A percentile compares a stretch with the other conserved stretches of the same genome.
Conservation (phyloP, 208 protist genomes). For the Trypanosoma grayi region DNA sequence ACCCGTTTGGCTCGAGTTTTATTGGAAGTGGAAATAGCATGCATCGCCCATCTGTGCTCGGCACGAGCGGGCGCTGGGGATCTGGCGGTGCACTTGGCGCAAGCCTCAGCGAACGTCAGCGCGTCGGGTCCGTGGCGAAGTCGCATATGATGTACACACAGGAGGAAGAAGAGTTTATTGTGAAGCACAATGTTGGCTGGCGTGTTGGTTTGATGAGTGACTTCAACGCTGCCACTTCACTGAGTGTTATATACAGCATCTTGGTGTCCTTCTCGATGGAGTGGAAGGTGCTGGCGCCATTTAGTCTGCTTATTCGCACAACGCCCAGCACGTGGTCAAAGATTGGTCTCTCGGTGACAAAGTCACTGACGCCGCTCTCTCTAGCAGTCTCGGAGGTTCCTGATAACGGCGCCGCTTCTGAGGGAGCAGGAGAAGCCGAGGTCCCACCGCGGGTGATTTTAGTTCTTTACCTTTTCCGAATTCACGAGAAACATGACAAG, state of each 20-base stretch:
- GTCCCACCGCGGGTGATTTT: constrained; percentile 39
- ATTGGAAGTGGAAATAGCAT: constrained; percentile 23
- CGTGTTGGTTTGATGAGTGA: constrained; percentile 90
- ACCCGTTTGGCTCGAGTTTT: constrained; percentile 15
- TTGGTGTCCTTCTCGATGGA: constrained; percentile 67
- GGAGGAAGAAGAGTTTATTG: constrained; percentile 79
- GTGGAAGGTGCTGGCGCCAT: constrained; percentile 83
- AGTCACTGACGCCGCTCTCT: neutral
- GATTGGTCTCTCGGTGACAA: constrained; percentile 11
- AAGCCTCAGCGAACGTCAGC: constrained; percentile 47
- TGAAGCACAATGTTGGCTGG: constrained; percentile 82
- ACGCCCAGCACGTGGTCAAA: constrained; percentile 54
- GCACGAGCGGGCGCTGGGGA: constrained; percentile 23
- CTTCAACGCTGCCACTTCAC: constrained; percentile 38
- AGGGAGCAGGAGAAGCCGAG: neutral
- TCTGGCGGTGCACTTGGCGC: constrained; percentile 30
- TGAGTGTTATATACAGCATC: constrained; percentile 60
- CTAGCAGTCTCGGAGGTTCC: too few species aligned
- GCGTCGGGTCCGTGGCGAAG: constrained; percentile 74
- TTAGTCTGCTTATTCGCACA: constrained; percentile 60
- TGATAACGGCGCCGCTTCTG: neutral
- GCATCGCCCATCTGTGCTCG: constrained; percentile 7
- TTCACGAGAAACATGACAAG: constrained; percentile 78
- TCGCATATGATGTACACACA: constrained; percentile 72
- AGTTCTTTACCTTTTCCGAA: constrained; percentile 74